Percentiles rank a stretch among this genome's conserved stretches.
Evolutionary conservation across 1,284 basidiomycete genomes (phyloP).

Genomic region (Somion occarium): DNA sequence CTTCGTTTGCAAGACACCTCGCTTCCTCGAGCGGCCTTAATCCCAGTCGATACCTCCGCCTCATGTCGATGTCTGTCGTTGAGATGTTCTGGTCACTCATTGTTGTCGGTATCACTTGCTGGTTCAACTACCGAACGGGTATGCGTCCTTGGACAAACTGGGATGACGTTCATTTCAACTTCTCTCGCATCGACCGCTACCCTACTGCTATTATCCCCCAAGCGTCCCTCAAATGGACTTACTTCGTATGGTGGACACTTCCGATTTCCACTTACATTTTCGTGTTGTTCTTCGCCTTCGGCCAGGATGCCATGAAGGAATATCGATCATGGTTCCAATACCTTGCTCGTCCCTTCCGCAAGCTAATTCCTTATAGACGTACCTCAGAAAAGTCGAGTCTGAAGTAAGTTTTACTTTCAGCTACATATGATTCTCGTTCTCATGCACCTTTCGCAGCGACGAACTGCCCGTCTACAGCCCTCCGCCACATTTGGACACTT

Average conservation of each 20-base stretch:
- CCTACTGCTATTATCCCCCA: background rate
- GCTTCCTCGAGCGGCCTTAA: slow-evolving; percentile 11
- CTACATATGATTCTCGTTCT: too few species aligned
- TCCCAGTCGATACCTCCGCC: slow-evolving; percentile 14
- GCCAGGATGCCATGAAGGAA: slow-evolving; percentile 18
- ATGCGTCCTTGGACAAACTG: slow-evolving; percentile 34
- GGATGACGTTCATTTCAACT: slow-evolving; percentile 32
- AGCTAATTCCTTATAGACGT: too few species aligned
- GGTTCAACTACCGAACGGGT: slow-evolving; percentile 19
- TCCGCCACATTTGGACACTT: too few species aligned
- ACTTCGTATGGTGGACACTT: slow-evolving; percentile 17
- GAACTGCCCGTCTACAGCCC: too few species aligned
- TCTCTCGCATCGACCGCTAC: slow-evolving; percentile 22
- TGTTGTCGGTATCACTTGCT: slow-evolving; percentile 20
- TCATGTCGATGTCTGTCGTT: slow-evolving; percentile 10
- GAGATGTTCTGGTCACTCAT: slow-evolving; percentile 31
- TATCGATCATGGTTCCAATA: slow-evolving; percentile 13
- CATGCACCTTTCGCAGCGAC: too few species aligned
- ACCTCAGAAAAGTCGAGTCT: too few species aligned
- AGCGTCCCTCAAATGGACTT: background rate
- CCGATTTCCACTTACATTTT: slow-evolving; percentile 23
- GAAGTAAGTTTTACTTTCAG: too few species aligned
- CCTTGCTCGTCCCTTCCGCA: too few species aligned
- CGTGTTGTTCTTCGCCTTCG: slow-evolving; percentile 26
- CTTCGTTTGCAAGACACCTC: slow-evolving; percentile 16